Conservation (phyloP, 331 rosid species). For the Telfairia occidentalis region DNA sequence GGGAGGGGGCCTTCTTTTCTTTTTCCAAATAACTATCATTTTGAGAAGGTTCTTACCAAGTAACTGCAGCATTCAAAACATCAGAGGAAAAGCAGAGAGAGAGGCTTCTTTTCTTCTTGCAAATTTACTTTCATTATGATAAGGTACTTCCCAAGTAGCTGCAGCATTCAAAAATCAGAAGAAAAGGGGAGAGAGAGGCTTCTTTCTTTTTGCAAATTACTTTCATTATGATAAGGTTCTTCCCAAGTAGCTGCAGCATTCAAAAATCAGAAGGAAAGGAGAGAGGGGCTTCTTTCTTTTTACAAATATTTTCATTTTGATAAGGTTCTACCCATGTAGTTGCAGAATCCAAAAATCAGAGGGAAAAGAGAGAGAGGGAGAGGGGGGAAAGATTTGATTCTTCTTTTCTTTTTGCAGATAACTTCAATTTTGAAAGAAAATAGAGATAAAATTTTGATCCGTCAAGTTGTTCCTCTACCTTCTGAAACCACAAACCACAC, state of each 20-base stretch:
- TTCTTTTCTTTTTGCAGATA: background rate
- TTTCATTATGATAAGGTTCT: background rate
- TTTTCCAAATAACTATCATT: too few relatives aligned
- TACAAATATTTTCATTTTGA: background rate
- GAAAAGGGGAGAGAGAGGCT: background rate
- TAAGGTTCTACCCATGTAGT: background rate
- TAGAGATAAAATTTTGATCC: background rate
- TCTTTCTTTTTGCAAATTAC: background rate
- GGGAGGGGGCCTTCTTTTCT: too few relatives aligned
- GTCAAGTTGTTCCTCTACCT: background rate
- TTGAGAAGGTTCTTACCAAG: too few relatives aligned
- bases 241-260: background rate
- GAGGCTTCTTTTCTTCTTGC: too few relatives aligned
- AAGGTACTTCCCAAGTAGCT: background rate
- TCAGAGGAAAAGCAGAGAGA: too few relatives aligned
- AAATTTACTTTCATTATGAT: too few relatives aligned
- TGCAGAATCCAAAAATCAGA: background rate
- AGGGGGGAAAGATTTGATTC: too few relatives aligned
- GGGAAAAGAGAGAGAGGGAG: background rate
- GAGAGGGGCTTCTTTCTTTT: background rate
- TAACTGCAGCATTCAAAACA: too few relatives aligned
- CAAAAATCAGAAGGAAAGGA: background rate
- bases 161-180: background rate
- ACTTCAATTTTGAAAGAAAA: background rate
- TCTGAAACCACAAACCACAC: background rate